Base-by-base conservation (phyloP, 805 yeast genomes). In the Kodamaea leandrae region DNA sequence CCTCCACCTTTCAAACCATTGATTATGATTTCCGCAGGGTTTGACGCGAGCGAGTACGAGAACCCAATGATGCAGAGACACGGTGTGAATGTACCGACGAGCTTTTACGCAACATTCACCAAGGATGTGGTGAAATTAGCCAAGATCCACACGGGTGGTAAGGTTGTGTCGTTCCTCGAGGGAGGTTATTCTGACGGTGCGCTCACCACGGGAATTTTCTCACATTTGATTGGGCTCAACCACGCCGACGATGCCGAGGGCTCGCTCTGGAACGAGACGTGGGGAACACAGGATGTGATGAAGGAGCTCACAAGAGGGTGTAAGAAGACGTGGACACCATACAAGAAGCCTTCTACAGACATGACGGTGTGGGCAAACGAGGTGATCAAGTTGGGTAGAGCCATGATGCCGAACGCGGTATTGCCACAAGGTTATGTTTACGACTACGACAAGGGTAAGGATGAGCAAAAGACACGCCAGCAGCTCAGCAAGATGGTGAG, bases 151-250 rank as follows among this genome's bases (percentile, higher is more conserved):
- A 64, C 82, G 4, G 61, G 71, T 8, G 85, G 90, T 8, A 77
- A 77, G 44, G 65, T 86, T 0, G 49, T 86, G 0, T 84, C 95
- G 1, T 60, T 86, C 16, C 61, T 86, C 48, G 96, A 86, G 63
- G 96, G 96, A 18, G 96, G 96, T 1, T 86, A 86, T 56, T 82
- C 93, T 0, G 89, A 86, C 52, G 83, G 84, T 3, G 95, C 95
- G 0, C 68, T 86, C 13, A 62, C 82, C 1, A 83, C 93, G 1
- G 95, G 95, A 9, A 80, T 83, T 0, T 83, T 85, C 55, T 77
- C 93, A 4, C 95, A 86, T 57, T 62, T 86, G 41, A 76, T 83
- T 27, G 96, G 95, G 0, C 57, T 86, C 38, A 83, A 81, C 37
- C 39, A 40, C 20, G 66, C 68, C 20, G 65, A 66, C 39, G 65